Conservation (phyloP, 2,329 filamentous ascomycete genomes). For the Penicillium hesseltinei region DNA sequence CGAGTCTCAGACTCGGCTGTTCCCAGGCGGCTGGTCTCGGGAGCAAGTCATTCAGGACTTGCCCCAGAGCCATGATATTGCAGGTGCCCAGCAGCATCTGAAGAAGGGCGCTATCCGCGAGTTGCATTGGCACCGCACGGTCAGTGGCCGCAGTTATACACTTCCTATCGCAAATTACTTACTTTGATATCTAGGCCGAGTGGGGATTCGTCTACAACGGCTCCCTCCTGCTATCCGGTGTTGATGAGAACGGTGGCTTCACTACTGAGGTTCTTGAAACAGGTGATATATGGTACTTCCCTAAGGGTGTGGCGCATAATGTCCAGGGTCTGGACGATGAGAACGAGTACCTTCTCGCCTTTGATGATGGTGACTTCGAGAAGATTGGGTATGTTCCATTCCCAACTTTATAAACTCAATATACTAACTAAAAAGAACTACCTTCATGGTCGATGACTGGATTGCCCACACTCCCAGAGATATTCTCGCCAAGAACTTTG, state of each 20-base stretch:
- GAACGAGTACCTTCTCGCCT: conserved; percentile 66
- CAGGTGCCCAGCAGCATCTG: conserved; percentile 67
- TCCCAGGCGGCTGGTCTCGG: conserved; percentile 64
- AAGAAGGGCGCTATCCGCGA: conserved; percentile 65
- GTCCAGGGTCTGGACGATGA: conserved; percentile 62
- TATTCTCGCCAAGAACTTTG: conserved; percentile 68
- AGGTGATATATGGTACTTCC: conserved; percentile 69
- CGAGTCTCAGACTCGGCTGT: conserved; percentile 62
- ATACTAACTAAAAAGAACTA: conserved; percentile 49
- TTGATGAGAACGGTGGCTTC: conserved; percentile 58
- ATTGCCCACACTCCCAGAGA: conserved; percentile 63
- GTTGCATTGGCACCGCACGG: conserved; percentile 67
- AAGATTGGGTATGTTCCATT: conserved; percentile 51
- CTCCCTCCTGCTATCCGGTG: conserved; percentile 57
- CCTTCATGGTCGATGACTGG: conserved; percentile 72
- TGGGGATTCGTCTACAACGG: conserved; percentile 65
- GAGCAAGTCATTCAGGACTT: conserved; percentile 67
- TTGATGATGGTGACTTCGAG: conserved; percentile 67
- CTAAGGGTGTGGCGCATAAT: conserved; percentile 63
- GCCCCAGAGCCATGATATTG: conserved; percentile 63
- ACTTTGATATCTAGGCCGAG: conserved; percentile 52
- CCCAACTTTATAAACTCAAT: neutral
- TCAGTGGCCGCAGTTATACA: conserved; percentile 35
- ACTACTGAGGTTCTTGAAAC: conserved; percentile 57
- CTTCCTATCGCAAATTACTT: neutral